Evolutionary conservation across 139 green algal genomes (phyloP), one percentile per base, ranked within the genome.

Genomic region (Axilococcus clingmanii): DNA sequence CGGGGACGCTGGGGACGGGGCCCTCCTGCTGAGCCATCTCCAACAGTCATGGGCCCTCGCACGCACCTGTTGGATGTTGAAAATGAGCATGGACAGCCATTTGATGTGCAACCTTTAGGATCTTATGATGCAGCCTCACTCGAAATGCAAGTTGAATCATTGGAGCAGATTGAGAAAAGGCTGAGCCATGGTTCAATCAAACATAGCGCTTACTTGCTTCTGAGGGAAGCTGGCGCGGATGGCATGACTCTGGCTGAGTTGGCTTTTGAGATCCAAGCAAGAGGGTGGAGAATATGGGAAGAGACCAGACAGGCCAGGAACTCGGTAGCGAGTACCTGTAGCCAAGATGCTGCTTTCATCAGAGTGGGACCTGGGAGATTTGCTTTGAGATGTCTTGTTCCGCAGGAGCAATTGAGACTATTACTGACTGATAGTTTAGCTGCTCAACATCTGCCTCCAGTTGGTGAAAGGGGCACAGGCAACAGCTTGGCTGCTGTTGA

Each of bases 141-240:
- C 23, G 9, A 32, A 9, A 24, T 48, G 27, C 40, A 52, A 31
- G 12, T 55, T 33, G 55, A 71, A 52, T 40, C 19, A 19, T 36
- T 77, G 19, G 69, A 83, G 44, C 62, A 80, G 52, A 65, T 75
- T 36, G 65, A 81, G 71, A 40, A 67, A 28, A 46, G 62, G 11
- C 43, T 83, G 36, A 62, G 69, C 38, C 49, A 60, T 23, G 69
- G 69, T 20, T 73, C 61, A 29, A 50, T 77, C 36, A 86, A 82
- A 61, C 57, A 59, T 29, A 48, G 50, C 14, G 61, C 76, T 46
- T 65, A 83, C 32, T 22, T 40, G 34, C 67, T 78, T 17, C 57
- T 85, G 37, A 62, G 57, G 40, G 59, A 72, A 27, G 64, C 55
- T 14, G 70, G 67, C 11, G 19, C 36, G 6, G 30, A 52, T 4